Conservation (phyloP, 345 rosid genomes). For the Salix arbutifolia region DNA sequence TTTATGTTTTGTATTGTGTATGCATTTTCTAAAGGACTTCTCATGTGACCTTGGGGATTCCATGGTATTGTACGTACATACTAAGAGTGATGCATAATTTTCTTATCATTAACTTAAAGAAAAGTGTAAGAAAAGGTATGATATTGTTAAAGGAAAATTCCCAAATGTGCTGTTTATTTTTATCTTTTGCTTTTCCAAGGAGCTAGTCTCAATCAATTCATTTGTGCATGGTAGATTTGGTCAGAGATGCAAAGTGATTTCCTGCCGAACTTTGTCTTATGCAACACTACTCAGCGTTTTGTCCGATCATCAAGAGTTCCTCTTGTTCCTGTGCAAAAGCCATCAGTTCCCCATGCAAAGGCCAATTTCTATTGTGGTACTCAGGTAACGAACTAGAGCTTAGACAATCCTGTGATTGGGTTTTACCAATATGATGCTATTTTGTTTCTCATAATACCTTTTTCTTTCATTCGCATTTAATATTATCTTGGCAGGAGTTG, state of each 20-base stretch:
- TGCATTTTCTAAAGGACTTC: not conserved
- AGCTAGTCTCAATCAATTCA: not conserved
- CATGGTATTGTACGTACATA: not conserved
- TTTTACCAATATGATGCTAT: not conserved
- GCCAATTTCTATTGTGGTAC: slow-evolving; percentile 91
- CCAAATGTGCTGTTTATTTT: not conserved
- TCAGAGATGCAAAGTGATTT: slow-evolving; percentile 98
- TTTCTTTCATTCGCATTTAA: not conserved
- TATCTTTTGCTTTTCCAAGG: not conserved
- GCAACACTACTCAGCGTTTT: slow-evolving; percentile 96
- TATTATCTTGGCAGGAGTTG: slow-evolving; percentile 56
- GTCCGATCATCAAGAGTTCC: slow-evolving; percentile 76
- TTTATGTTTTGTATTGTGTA: not conserved
- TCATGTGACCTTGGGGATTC: not conserved
- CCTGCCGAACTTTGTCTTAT: slow-evolving; percentile 92
- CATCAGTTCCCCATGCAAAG: slow-evolving; percentile 87
- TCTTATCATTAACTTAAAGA: not conserved
- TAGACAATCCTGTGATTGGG: not conserved
- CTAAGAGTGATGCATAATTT: not conserved
- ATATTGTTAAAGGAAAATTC: not conserved
- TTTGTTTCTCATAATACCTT: not conserved
- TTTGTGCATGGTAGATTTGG: slow-evolving; percentile 66
- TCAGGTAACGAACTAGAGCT: slow-evolving; percentile 52
- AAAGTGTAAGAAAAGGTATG: not conserved
- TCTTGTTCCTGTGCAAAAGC: slow-evolving; percentile 75